Conservation (phyloP, 2,329 filamentous ascomycete species). For the Aspergillus vadensis region DNA sequence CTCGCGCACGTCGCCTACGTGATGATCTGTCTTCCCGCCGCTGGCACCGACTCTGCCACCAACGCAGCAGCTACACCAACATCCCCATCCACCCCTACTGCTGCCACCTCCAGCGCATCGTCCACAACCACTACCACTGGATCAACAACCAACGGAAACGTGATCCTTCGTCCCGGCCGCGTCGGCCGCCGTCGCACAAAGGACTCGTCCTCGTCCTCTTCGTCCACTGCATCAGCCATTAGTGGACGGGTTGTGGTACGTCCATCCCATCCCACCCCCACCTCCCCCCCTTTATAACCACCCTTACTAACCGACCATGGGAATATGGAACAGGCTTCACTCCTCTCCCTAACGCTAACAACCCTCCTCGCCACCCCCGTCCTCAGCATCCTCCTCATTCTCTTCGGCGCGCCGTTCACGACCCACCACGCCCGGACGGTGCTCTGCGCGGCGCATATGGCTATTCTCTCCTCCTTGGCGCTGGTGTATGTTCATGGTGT, state of each 20-base stretch:
- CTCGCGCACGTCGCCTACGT: slow-evolving; percentile 64
- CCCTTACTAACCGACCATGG: too few species aligned
- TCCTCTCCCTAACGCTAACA: slow-evolving; percentile 65
- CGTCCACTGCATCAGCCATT: too few species aligned
- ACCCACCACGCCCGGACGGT: slow-evolving; percentile 77
- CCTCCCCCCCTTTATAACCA: background rate
- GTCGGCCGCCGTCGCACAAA: slow-evolving; percentile 25
- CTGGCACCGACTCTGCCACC: slow-evolving; percentile 34
- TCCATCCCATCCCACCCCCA: background rate
- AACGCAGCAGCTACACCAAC: slow-evolving; percentile 6
- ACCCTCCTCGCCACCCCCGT: slow-evolving; percentile 58
- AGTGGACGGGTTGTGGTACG: background rate
- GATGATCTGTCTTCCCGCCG: slow-evolving; percentile 60
- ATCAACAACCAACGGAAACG: background rate
- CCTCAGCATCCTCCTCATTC: slow-evolving; percentile 66
- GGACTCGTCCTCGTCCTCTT: background rate
- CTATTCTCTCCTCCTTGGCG: slow-evolving; percentile 75
- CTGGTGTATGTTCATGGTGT: slow-evolving; percentile 85
- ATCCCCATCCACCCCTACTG: background rate
- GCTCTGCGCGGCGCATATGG: slow-evolving; percentile 78
- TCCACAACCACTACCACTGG: background rate
- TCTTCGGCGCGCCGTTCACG: slow-evolving; percentile 89
- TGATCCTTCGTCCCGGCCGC: slow-evolving; percentile 17
- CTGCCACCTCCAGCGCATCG: background rate
- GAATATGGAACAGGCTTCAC: slow-evolving; percentile 45